phyloP scores from a whole-genome alignment of 805 yeast species.

The Scheffersomyces spartinae region DNA sequence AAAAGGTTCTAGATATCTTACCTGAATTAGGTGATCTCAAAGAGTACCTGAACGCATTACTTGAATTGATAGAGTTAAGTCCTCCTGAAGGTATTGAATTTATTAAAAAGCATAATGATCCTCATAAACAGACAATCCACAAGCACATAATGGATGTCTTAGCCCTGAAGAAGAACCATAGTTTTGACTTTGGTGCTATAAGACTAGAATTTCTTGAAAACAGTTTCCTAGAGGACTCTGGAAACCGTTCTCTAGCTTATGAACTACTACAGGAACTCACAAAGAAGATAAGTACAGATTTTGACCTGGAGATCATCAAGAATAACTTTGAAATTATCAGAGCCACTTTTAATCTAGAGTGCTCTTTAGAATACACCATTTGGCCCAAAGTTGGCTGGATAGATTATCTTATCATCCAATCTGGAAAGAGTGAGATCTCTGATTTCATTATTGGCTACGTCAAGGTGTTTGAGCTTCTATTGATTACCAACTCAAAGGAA shows the following conservation, averaged over 20 bases:
- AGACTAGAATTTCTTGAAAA: too few species aligned
- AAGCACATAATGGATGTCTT: slow-evolving; percentile 17
- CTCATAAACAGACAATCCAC: slow-evolving; percentile 15
- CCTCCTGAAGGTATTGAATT: slow-evolving; percentile 18
- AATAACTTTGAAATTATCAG: slow-evolving; percentile 16
- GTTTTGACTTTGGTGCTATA: too few species aligned
- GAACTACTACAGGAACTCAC: slow-evolving; percentile 18
- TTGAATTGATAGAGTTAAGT: slow-evolving; percentile 19
- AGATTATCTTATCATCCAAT: slow-evolving; percentile 18
- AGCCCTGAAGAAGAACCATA: slow-evolving; percentile 9
- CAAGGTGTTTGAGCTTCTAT: slow-evolving; percentile 21
- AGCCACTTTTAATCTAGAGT: slow-evolving; percentile 18
- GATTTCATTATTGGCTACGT: slow-evolving; percentile 17
- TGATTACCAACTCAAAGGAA: slow-evolving; percentile 2
- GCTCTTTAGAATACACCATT: slow-evolving; percentile 12
- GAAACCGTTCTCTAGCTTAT: slow-evolving; percentile 2
- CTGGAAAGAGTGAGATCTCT: slow-evolving; percentile 15
- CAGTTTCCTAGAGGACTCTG: slow-evolving; percentile 2
- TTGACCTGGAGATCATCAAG: slow-evolving; percentile 7
- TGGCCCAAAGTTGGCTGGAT: slow-evolving; percentile 31
- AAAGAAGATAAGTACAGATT: slow-evolving; percentile 7
- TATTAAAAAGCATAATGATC: slow-evolving; percentile 16
- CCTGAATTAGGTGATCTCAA: slow-evolving; percentile 2
- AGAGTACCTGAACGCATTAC: slow-evolving; percentile 17
- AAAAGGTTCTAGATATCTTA: slow-evolving; percentile 1